Evolutionary conservation across 2,329 filamentous ascomycete genomes (phyloP).

Genomic region (Aspergillus glaucus): DNA sequence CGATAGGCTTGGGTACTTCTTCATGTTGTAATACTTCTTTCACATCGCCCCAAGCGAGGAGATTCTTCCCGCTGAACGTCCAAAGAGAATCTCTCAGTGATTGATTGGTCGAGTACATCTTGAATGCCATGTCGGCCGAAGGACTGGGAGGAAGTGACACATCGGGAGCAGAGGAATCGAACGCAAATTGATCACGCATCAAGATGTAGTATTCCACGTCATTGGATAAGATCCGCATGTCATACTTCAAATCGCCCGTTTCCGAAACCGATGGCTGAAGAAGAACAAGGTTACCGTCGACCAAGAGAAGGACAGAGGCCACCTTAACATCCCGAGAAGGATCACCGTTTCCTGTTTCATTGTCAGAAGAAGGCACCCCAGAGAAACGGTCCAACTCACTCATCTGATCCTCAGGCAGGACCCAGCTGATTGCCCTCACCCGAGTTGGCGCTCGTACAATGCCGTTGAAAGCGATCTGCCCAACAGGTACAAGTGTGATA

Average conservation of each 20-base stretch:
- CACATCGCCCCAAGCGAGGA: constrained; percentile 85
- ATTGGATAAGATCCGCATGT: constrained; percentile 94
- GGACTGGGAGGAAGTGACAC: constrained; percentile 45
- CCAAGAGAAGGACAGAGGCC: constrained; percentile 90
- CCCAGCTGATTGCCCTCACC: constrained; percentile 91
- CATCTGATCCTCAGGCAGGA: constrained; percentile 83
- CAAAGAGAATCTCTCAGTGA: constrained; percentile 81
- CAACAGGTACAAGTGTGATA: constrained; percentile 81
- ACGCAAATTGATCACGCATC: constrained; percentile 72
- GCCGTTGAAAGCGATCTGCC: constrained; percentile 94
- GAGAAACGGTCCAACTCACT: constrained; percentile 40
- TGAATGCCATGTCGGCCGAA: constrained; percentile 41
- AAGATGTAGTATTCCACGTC: constrained; percentile 93
- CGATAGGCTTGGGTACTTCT: constrained; percentile 67
- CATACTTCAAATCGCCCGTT: constrained; percentile 83
- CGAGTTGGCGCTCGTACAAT: constrained; percentile 90
- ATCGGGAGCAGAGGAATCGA: constrained; percentile 43
- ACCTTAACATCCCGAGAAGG: constrained; percentile 92
- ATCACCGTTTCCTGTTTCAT: constrained; percentile 64
- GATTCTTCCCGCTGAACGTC: constrained; percentile 82
- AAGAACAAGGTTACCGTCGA: constrained; percentile 91
- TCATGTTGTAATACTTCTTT: constrained; percentile 72
- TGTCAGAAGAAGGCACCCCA: constrained; percentile 8
- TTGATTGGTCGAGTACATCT: constrained; percentile 41
- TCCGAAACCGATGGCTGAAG: constrained; percentile 80